Conservation (phyloP, 306 rosid species). For the Medicago truncatula region DNA sequence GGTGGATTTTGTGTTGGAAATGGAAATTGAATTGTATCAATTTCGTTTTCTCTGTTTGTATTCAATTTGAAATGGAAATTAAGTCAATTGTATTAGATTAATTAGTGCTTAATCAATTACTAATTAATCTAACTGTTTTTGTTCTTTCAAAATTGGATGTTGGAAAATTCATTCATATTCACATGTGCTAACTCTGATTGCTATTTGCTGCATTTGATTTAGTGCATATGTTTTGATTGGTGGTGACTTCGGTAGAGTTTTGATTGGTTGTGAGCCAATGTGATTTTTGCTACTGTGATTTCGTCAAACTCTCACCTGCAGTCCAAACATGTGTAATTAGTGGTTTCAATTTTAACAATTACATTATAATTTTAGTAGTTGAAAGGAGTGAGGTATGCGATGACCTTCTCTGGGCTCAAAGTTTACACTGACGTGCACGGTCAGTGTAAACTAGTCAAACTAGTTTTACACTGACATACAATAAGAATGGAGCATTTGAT, state of each 20-base stretch:
- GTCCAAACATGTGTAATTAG: background rate
- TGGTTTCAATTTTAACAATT: constrained; percentile 15
- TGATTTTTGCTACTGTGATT: background rate
- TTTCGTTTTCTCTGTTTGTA: background rate
- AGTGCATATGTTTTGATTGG: background rate
- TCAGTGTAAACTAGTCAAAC: too few relatives aligned
- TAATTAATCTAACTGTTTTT: background rate
- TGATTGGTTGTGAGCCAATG: background rate
- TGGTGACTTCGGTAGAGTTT: background rate
- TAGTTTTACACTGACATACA: too few relatives aligned
- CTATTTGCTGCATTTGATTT: constrained; percentile 11
- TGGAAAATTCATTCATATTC: constrained; percentile 26
- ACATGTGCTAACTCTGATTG: constrained; percentile 2
- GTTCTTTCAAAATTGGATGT: constrained; percentile 20
- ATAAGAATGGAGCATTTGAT: too few relatives aligned
- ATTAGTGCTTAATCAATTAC: too few relatives aligned
- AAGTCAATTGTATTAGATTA: background rate
- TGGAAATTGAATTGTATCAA: constrained; percentile 4
- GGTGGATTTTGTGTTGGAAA: constrained; percentile 20
- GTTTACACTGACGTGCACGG: background rate
- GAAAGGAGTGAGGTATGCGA: constrained; percentile 1
- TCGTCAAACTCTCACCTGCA: background rate
- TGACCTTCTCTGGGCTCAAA: constrained; percentile 9
- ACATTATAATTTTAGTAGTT: constrained; percentile 16
- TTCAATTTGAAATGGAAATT: constrained; percentile 23